Base-by-base conservation (phyloP, 495 filamentous ascomycete genomes). In the Chaetomidium leptoderma region DNA sequence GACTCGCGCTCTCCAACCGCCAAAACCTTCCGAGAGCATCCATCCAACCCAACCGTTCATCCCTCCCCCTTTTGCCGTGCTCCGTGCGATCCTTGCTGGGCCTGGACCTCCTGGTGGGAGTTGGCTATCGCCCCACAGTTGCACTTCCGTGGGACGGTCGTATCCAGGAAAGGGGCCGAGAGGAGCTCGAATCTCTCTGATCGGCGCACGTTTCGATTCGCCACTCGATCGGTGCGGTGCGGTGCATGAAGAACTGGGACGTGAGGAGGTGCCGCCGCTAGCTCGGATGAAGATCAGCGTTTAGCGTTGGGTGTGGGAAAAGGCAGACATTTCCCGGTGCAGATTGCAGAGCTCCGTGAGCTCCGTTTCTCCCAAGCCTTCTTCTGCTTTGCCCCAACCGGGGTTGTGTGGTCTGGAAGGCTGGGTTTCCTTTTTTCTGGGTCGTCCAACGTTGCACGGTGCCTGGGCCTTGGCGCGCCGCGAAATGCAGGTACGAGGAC, bases 21-120 rank as follows among this genome's bases (percentile, higher is more conserved):
- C n/a, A n/a, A n/a, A n/a, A n/a, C n/a, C n/a, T n/a, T n/a, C n/a
- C n/a, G n/a, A n/a, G n/a, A n/a, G n/a, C n/a, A n/a, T n/a, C n/a
- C n/a, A n/a, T n/a, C n/a, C n/a, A n/a, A n/a, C n/a, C n/a, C n/a
- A n/a, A n/a, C n/a, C n/a, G n/a, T n/a, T 11, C 0, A 3, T 45
- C 61, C 61, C 53, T 57, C 60, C 57, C 61, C 61, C 60, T 45
- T 37, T 3, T 21, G 14, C 16, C 42, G 32, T 2, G 14, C 16
- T 33, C 7, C 16, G 3, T 2, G 23, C 26, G 29, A 7, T 6
- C 27, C 17, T 32, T 17, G 45, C 44, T 47, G 27, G 44, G 27
- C 29, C 45, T 48, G 45, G 45, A 27, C 21, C 21, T 29, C n/a
- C n/a, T n/a, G n/a, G n/a, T 16, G 21, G n/a, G 2, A 14, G 8